A percentile compares a stretch with the other conserved stretches of the same genome.
Evolutionary conservation across 257 asterid genomes (phyloP).

Genomic region (Cinchona pubescens): DNA sequence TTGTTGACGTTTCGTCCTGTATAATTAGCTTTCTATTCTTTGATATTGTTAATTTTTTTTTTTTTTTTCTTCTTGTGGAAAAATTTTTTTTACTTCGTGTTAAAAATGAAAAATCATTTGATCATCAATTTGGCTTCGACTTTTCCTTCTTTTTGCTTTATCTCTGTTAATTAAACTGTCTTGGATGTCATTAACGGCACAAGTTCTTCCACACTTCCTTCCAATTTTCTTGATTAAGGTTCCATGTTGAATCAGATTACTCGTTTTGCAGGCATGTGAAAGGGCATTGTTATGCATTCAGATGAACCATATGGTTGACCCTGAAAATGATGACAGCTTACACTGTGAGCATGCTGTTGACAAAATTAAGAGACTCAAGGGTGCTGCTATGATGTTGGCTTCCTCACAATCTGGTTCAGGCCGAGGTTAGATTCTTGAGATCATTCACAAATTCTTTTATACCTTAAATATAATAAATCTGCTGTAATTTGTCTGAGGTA

Average conservation of each 20-base stretch:
- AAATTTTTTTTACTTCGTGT: too few relatives aligned
- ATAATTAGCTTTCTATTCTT: background rate
- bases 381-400: slow-evolving; percentile 42
- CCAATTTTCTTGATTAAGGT: background rate
- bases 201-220: background rate
- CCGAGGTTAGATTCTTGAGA: slow-evolving; percentile 11
- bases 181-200: background rate
- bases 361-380: slow-evolving; percentile 55
- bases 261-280: slow-evolving; percentile 60
- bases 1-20: background rate
- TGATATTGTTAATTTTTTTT: background rate
- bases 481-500: background rate
- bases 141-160: too few relatives aligned
- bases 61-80: background rate
- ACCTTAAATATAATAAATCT: background rate
- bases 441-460: background rate
- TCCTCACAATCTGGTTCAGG: slow-evolving; percentile 66
- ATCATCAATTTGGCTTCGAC: background rate
- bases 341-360: slow-evolving; percentile 29
- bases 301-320: slow-evolving; percentile 16
- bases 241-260: slow-evolving; percentile 14
- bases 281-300: slow-evolving; percentile 51
- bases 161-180: background rate
- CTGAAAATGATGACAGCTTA: slow-evolving; percentile 25
- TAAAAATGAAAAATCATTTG: background rate